These are phyloP conservation scores for Trapa bicornis DNA, from an alignment of 345 rosid genomes.

Conservation along the genomic window DNA sequence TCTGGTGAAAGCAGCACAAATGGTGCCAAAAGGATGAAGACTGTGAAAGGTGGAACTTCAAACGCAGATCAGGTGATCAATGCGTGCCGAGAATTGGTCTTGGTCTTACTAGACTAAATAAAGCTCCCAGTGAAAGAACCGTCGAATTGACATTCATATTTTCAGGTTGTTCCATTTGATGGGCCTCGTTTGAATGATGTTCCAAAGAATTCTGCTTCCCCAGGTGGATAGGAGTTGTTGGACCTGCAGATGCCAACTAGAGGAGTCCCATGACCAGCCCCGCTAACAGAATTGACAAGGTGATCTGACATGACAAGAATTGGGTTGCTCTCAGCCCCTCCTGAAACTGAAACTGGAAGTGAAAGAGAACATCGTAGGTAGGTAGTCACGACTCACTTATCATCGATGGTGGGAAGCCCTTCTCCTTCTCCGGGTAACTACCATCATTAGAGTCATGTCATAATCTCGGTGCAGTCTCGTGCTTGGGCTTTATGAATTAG, in stretches of 20 bases:
- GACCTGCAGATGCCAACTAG: not conserved
- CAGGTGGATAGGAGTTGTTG: not conserved
- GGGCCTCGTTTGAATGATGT: not conserved
- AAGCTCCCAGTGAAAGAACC: not conserved
- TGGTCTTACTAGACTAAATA: not conserved
- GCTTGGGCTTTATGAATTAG: too few relatives aligned
- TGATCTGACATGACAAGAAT: not conserved
- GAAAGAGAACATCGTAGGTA: not conserved
- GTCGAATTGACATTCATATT: not conserved
- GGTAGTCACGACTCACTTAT: not conserved
- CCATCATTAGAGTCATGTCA: too few relatives aligned
- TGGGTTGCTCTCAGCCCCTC: not conserved
- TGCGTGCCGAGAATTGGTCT: not conserved
- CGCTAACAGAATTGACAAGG: not conserved
- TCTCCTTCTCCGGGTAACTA: too few relatives aligned
- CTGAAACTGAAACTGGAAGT: not conserved
- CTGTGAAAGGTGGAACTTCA: not conserved
- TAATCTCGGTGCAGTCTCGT: too few relatives aligned
- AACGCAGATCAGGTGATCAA: constrained; percentile 5
- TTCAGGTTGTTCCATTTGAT: constrained; percentile 1
- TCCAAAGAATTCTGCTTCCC: not conserved
- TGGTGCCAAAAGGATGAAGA: constrained; percentile 31
- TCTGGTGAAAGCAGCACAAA: constrained; percentile 9
- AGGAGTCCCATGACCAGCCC: not conserved
- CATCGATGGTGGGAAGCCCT: too few relatives aligned